Evolutionary conservation across 163 green algal species (phyloP), one percentile per base, ranked within the genome.

Genomic region (Scenedesmus sp.): DNA sequence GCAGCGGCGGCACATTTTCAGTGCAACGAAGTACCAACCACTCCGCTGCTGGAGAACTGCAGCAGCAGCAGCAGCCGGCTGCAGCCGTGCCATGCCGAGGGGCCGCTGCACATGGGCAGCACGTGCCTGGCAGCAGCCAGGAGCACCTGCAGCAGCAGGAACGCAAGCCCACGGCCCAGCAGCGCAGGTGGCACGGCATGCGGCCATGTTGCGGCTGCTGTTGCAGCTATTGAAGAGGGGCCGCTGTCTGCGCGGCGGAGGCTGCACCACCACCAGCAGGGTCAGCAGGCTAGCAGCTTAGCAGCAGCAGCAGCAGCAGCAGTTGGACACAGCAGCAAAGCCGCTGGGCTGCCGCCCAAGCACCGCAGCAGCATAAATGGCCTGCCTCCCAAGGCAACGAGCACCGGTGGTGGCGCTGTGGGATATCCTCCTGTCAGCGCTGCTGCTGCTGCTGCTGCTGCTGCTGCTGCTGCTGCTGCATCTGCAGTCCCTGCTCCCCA

Each of bases 31-130:
- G 13, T 35, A 81, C 35, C 6, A 20, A 76, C 65, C 18, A 37
- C 65, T 37, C 65, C 65, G 2, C 65, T 76, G 65, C 49, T 76
- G 82, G n/a, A 76, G 51, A 42, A 42, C n/a, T 79, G 82, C 46
- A 87, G 70, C 61, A 81, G 61, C 84, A 89, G 61, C 84, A 89
- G 61, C 61, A 68, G 35, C 42, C 37, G 68, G 44, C 68, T 73
- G 15, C 43, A 59, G 42, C 43, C 79, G 0, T 85, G 43, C 24
- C 72, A 81, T 81, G 33, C 12, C 49, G 59, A 89, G n/a, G n/a
- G 35, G 22, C 43, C 26, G 5, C 43, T 90, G 37, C 85, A 51
- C 16, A 70, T 42, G 37, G 68, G 68, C 30, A 33, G 65, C 40
- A 35, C 78, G 40, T 44, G 15, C 40, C 40, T 37, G 2, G 20